phyloP scores from a whole-genome alignment of 2,329 filamentous ascomycete species.

The Tolypocladium pustulatum region DNA sequence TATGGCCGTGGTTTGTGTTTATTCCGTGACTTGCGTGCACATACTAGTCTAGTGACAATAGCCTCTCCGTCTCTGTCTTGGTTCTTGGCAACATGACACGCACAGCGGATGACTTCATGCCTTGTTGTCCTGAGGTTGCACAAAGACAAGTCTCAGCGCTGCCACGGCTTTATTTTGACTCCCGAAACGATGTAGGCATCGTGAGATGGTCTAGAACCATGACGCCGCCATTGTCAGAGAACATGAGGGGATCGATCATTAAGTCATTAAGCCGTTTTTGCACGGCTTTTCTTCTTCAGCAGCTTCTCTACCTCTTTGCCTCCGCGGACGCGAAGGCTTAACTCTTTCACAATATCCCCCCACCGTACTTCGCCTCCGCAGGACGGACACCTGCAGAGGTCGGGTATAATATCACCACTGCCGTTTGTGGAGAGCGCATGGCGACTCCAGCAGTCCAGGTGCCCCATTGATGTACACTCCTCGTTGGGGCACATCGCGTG shows the following conservation, averaged over 20 bases:
- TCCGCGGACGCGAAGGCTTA: constrained; percentile 64
- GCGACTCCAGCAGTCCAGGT: constrained; percentile 48
- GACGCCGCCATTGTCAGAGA: not conserved
- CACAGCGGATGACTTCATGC: not conserved
- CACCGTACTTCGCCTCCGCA: constrained; percentile 57
- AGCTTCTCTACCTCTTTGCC: constrained; percentile 59
- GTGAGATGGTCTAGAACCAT: not conserved
- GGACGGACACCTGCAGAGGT: constrained; percentile 57
- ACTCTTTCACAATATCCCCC: constrained; percentile 71
- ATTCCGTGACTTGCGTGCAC: not conserved
- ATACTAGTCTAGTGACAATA: not conserved
- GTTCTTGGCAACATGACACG: not conserved
- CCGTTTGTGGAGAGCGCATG: constrained; percentile 33
- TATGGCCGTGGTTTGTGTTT: not conserved
- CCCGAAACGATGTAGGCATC: not conserved
- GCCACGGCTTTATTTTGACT: not conserved
- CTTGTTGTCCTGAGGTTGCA: not conserved
- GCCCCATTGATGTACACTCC: constrained; percentile 45
- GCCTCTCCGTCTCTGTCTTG: not conserved
- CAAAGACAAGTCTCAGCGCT: not conserved
- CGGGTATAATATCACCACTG: constrained; percentile 48
- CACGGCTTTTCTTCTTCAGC: constrained; percentile 39
- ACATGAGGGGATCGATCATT: not conserved
- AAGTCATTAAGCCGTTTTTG: constrained; percentile 10
- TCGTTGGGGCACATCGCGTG: constrained; percentile 45